These are phyloP conservation scores for Spergularia marina DNA, from an alignment of 148 eudicot species.

Conservation along the genomic window DNA sequence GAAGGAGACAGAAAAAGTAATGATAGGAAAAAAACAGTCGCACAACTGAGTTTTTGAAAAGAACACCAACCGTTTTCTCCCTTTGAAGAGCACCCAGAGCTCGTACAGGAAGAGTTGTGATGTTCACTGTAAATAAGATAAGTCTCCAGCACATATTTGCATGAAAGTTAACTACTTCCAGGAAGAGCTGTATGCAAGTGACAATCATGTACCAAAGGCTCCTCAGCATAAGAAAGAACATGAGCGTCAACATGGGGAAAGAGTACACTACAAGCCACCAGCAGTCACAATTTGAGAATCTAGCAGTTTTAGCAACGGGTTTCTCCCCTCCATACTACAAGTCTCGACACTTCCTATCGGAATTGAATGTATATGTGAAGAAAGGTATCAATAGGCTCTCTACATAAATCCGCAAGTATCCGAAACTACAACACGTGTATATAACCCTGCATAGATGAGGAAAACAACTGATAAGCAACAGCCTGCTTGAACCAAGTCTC, in stretches of 20 bases:
- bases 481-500: too few relatives aligned
- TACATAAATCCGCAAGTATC: not conserved
- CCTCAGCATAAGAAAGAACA: constrained; percentile 34
- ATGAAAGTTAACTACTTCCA: constrained; percentile 43
- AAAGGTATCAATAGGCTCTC: not conserved
- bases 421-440: not conserved
- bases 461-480: not conserved
- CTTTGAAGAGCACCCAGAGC: constrained; percentile 58
- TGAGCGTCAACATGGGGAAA: constrained; percentile 30
- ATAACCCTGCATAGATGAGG: constrained; percentile 1
- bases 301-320: not conserved
- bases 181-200: constrained; percentile 58
- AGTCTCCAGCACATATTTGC: constrained; percentile 42
- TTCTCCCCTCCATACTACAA: not conserved
- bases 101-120: constrained; percentile 57
- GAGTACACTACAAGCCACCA: constrained; percentile 32
- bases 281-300: constrained; percentile 20
- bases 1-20: not conserved
- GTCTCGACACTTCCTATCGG: not conserved
- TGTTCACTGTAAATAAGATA: constrained; percentile 34
- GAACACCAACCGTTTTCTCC: constrained; percentile 51
- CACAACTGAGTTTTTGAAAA: not conserved
- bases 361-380: not conserved
- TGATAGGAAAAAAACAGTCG: not conserved
- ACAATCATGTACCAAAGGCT: constrained; percentile 38